phyloP scores from a whole-genome alignment of 2,329 filamentous ascomycete genomes.

The Paraphoma sp. region DNA sequence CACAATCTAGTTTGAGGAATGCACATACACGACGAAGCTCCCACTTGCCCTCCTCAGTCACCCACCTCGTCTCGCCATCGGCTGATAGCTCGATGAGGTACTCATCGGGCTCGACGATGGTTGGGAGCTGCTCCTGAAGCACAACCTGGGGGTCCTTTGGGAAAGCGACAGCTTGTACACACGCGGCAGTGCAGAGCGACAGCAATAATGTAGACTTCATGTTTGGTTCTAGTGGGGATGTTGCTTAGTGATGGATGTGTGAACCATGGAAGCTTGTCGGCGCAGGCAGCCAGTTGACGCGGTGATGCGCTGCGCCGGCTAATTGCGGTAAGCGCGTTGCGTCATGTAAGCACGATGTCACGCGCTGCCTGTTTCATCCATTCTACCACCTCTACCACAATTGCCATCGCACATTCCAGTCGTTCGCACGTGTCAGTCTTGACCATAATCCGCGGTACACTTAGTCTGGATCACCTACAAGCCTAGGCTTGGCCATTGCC shows the following conservation, averaged over 20 bases:
- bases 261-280: too few species aligned
- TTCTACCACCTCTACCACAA: too few species aligned
- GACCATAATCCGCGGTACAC: too few species aligned
- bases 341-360: constrained; percentile 12
- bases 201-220: constrained; percentile 45
- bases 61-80: constrained; percentile 76
- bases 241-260: too few species aligned
- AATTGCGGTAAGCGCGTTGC: constrained; percentile 6
- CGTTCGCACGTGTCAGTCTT: too few species aligned
- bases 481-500: too few species aligned
- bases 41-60: constrained; percentile 97
- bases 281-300: constrained; percentile 21
- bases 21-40: constrained; percentile 76
- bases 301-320: constrained; percentile 22
- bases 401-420: too few species aligned
- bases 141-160: constrained; percentile 36
- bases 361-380: neutral
- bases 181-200: constrained; percentile 39
- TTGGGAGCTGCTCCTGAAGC: constrained; percentile 35
- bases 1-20: too few species aligned
- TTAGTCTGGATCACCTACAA: too few species aligned
- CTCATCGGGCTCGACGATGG: constrained; percentile 39
- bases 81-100: constrained; percentile 82
- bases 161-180: constrained; percentile 34
- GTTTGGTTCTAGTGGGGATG: constrained; percentile 1